phyloP scores from a whole-genome alignment of 1,139 yeast genomes.

The Pneumocystis carinii region DNA sequence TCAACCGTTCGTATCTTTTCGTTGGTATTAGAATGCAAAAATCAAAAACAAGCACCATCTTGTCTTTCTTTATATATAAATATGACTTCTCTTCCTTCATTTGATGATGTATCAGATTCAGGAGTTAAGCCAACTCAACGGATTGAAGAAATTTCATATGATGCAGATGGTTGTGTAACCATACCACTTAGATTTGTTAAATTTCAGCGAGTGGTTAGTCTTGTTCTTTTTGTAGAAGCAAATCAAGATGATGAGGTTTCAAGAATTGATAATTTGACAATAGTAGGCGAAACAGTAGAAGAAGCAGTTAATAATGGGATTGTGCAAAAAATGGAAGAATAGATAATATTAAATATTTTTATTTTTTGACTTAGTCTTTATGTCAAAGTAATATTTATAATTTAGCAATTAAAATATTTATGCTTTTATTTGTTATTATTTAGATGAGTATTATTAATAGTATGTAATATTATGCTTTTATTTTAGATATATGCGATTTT shows the following conservation, averaged over 20 bases:
- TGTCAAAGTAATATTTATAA: too few relatives aligned
- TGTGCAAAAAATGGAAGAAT: neutral
- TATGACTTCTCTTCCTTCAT: conserved; percentile 8
- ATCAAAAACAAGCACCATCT: conserved; percentile 7
- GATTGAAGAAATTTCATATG: conserved; percentile 7
- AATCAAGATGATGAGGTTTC: conserved; percentile 11
- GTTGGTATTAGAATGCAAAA: neutral
- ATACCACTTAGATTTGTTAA: conserved; percentile 12
- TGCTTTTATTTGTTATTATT: too few relatives aligned
- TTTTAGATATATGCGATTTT: neutral
- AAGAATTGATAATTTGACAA: conserved; percentile 4
- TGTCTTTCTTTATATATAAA: conserved; percentile 8
- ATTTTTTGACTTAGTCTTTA: neutral
- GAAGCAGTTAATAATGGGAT: neutral
- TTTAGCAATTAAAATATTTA: too few relatives aligned
- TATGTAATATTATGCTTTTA: neutral
- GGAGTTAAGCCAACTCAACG: conserved; percentile 7
- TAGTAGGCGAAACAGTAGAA: conserved; percentile 5
- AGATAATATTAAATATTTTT: neutral
- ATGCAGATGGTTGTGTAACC: conserved; percentile 5
- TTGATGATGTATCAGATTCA: conserved; percentile 10
- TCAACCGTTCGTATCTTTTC: neutral
- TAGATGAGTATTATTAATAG: neutral
- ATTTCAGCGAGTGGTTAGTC: conserved; percentile 10
- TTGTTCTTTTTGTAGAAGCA: conserved; percentile 12